These are phyloP conservation scores for Dionaea muscipula DNA, from an alignment of 179 eudicot genomes.

Conservation along the genomic window DNA sequence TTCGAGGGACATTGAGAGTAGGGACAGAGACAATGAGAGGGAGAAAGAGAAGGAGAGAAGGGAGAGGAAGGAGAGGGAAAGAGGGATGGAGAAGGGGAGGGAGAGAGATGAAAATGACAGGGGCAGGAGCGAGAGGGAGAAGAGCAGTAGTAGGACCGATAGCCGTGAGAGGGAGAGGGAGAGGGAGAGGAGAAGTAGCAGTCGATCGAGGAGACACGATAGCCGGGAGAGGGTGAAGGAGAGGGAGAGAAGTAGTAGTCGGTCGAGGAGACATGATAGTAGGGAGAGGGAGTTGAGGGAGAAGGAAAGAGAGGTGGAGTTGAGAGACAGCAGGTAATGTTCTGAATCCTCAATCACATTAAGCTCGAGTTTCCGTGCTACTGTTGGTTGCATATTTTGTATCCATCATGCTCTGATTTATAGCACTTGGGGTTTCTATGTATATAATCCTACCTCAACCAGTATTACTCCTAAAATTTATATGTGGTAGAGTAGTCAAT, in stretches of 20 bases:
- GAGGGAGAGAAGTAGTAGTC: constrained; percentile 16
- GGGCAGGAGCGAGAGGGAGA: constrained; percentile 7
- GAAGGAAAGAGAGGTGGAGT: constrained; percentile 17
- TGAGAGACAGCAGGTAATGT: constrained; percentile 30
- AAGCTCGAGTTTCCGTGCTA: too few species aligned
- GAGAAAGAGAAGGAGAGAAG: constrained; percentile 15
- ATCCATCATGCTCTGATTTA: not conserved
- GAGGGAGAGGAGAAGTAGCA: constrained; percentile 10
- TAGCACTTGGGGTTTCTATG: not conserved
- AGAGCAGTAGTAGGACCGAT: constrained; percentile 6
- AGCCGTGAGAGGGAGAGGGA: constrained; percentile 7
- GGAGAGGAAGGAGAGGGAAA: constrained; percentile 21
- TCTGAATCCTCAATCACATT: not conserved
- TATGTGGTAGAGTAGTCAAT: too few species aligned
- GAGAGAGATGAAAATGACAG: constrained; percentile 2
- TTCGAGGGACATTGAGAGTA: constrained; percentile 13
- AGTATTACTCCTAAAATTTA: too few species aligned
- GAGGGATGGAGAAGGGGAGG: constrained; percentile 8
- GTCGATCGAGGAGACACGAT: constrained; percentile 19
- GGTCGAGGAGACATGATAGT: constrained; percentile 20
- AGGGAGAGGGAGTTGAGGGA: constrained; percentile 9
- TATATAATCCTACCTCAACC: not conserved
- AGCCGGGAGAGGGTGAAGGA: constrained; percentile 10
- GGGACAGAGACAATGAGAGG: constrained; percentile 15
- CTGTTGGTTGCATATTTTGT: not conserved